Base-by-base conservation (phyloP, 192 early-diverging fungal species). In the Linnemannia hyalina region DNA sequence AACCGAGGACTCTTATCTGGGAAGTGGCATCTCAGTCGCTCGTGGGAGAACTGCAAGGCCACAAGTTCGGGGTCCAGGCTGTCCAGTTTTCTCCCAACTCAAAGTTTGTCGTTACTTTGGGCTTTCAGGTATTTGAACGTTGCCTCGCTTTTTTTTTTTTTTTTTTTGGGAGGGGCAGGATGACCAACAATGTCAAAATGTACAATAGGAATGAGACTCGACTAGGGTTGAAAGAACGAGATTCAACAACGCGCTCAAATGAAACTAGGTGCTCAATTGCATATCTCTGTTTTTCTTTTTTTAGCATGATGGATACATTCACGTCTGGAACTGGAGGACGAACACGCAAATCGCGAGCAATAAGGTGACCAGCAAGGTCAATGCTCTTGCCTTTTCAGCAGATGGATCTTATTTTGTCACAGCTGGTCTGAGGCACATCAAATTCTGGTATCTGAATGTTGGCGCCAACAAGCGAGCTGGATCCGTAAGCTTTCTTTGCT, bases 241-340 rank as follows among this genome's bases (percentile, higher is more conserved):
- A 47, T 9, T 32, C 26, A 29, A 32, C 29, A 11, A 65, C 4
- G 23, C 26, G 10, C 23, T 77, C 20, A 63, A 41, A 26, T 46
- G 11, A 42, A 36, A 57, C 40, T 69, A 3, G 8, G 32, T 38
- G n/a, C 60, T 70, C 32, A 60, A 23, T 47, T 70, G 29, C 35
- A 49, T 65, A 74, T 55, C 18, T n/a, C 36, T 78, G 23, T 52
- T 75, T 68, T 44, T 44, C 9, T 54, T 46, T 41, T 23, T n/a
- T 41, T 87, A 95, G 93, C 94, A 97, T 81, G 96, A 97, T 87
- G 96, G 95, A 0, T 94, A 92, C 79, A 76, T 96, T 41, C 91
- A 95, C 80, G 92, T 97, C n/a, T 97, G 96, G 96, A 93, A 97
- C 85, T 96, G 94, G 93, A 89, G 90, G 78, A 92, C 90, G 41